Conservation (phyloP, 1,284 basidiomycete species). For the Austroboletus rostrupii region DNA sequence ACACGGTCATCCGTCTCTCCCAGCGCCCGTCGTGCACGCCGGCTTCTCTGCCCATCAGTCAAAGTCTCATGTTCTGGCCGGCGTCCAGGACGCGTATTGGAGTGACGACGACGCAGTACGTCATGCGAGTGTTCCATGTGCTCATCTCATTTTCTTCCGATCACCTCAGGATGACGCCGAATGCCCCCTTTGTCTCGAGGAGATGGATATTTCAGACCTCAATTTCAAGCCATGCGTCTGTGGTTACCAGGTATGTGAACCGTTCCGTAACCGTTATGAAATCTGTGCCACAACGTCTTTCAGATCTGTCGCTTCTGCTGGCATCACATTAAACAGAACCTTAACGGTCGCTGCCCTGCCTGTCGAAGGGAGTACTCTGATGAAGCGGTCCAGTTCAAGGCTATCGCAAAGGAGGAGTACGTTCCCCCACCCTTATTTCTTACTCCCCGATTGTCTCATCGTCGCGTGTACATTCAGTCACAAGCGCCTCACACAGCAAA, state of each 20-base stretch:
- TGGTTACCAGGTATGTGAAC: slow-evolving; percentile 82
- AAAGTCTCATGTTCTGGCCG: slow-evolving; percentile 80
- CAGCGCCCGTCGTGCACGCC: slow-evolving; percentile 67
- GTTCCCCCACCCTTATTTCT: slow-evolving; percentile 31
- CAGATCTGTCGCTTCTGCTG: slow-evolving; percentile 99
- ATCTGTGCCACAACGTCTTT: slow-evolving; percentile 12
- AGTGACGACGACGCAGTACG: slow-evolving; percentile 86
- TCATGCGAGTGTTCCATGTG: slow-evolving; percentile 6
- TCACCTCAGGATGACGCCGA: slow-evolving; percentile 86
- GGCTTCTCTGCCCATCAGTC: slow-evolving; percentile 68
- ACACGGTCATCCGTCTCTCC: slow-evolving; percentile 56
- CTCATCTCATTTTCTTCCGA: slow-evolving; percentile 15
- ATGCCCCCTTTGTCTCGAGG: slow-evolving; percentile 97
- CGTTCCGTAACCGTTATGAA: slow-evolving; percentile 16
- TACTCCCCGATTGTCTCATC: slow-evolving; percentile 6
- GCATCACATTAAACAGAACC: slow-evolving; percentile 96
- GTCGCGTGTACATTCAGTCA: slow-evolving; percentile 45
- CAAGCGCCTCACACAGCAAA: slow-evolving; percentile 92
- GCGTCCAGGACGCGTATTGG: slow-evolving; percentile 97
- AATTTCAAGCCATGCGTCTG: slow-evolving; percentile 99
- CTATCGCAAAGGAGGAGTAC: slow-evolving; percentile 94
- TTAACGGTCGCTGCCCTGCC: slow-evolving; percentile 96
- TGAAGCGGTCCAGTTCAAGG: slow-evolving; percentile 91
- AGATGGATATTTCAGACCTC: slow-evolving; percentile 98
- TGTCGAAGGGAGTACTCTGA: slow-evolving; percentile 94